Evolutionary conservation across 495 filamentous ascomycete genomes (phyloP).

Genomic region (Tirmania nivea): DNA sequence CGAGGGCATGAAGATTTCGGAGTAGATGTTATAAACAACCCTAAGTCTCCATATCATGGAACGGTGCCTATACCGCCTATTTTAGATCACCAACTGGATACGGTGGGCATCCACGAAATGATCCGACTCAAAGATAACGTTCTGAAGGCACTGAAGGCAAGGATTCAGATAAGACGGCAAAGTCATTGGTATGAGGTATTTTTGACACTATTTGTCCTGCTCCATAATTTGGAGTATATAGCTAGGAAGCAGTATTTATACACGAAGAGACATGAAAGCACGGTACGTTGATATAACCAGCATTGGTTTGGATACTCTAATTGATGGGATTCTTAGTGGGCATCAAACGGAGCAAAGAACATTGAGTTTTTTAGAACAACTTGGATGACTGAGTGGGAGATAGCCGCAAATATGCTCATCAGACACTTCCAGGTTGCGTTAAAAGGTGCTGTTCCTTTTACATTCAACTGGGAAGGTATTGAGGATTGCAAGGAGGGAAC

Average conservation of each 20-base stretch:
- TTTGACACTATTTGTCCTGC: conserved; percentile 31
- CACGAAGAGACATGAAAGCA: not conserved
- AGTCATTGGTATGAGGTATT: conserved; percentile 30
- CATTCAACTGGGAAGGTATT: conserved; percentile 13
- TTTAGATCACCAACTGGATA: conserved; percentile 33
- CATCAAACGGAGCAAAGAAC: no score
- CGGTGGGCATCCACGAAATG: conserved; percentile 29
- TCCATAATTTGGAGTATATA: conserved; percentile 29
- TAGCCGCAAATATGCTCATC: conserved; percentile 10
- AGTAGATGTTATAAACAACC: not conserved
- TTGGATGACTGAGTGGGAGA: not conserved
- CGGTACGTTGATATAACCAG: not conserved
- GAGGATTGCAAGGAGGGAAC: not conserved
- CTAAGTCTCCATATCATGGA: not conserved
- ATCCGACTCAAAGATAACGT: conserved; percentile 29
- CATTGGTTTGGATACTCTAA: no score
- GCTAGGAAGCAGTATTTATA: not conserved
- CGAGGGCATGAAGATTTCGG: not conserved
- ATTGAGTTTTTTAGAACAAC: not conserved
- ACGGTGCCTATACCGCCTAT: conserved; percentile 30
- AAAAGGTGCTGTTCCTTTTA: conserved; percentile 15
- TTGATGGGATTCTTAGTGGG: no score
- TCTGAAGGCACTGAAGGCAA: conserved; percentile 24
- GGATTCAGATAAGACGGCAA: not conserved
- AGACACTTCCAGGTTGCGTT: conserved; percentile 15